Conservation (phyloP, 768 basidiomycete genomes). For the Mycena olivaceomarginata region DNA sequence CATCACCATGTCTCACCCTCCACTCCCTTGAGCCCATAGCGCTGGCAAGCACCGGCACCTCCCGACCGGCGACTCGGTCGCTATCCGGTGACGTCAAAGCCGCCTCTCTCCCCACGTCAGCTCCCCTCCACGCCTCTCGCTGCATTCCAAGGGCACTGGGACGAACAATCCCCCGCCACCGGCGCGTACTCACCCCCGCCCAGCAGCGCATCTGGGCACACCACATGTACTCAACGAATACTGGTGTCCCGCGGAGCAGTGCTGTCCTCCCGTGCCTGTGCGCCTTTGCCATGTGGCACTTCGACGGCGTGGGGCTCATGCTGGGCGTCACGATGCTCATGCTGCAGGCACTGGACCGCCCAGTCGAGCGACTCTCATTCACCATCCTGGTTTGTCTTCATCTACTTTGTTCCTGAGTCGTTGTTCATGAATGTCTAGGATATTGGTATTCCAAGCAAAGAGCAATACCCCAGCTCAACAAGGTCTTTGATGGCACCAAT, state of each 20-base stretch:
- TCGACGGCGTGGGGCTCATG: constrained; percentile 53
- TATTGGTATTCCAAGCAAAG: constrained; percentile 50
- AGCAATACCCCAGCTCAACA: constrained; percentile 54
- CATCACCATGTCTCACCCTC: too few species aligned
- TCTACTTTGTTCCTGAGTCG: constrained; percentile 1
- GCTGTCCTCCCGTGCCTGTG: constrained; percentile 58
- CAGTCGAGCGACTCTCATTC: constrained; percentile 59
- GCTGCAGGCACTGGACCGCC: constrained; percentile 53
- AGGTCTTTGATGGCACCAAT: constrained; percentile 52
- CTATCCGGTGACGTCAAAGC: constrained; percentile 54
- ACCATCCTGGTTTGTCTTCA: constrained; percentile 56
- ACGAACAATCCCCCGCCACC: constrained; percentile 54
- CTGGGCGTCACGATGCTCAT: constrained; percentile 50
- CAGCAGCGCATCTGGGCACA: constrained; percentile 60
- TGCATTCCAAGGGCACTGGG: constrained; percentile 67
- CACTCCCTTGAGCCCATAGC: too few species aligned
- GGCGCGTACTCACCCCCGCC: constrained; percentile 46
- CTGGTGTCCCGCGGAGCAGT: constrained; percentile 69
- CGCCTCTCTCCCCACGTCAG: constrained; percentile 67
- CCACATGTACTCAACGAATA: constrained; percentile 76
- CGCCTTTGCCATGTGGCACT: constrained; percentile 45
- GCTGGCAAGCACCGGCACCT: too few species aligned
- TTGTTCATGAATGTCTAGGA: constrained; percentile 40
- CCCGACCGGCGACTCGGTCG: constrained; percentile 46
- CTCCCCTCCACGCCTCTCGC: constrained; percentile 66